Evolutionary conservation across 805 yeast genomes (phyloP).

Genomic region (Yarrowia keelungensis): DNA sequence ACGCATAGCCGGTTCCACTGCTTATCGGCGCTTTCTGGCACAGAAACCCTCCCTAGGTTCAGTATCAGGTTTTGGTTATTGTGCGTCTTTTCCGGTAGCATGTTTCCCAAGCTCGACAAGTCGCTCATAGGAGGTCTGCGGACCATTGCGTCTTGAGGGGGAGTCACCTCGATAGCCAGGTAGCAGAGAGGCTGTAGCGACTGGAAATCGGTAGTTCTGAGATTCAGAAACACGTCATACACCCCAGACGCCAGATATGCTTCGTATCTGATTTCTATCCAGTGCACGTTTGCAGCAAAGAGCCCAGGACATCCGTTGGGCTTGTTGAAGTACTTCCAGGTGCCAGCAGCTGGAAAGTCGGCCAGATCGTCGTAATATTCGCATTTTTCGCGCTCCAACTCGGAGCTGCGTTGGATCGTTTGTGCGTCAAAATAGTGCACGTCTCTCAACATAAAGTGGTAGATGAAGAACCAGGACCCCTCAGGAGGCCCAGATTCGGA

Average conservation of each 20-base stretch:
- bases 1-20: conserved; percentile 32
- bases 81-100: conserved; percentile 8
- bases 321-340: conserved; percentile 33
- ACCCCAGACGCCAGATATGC: conserved; percentile 27
- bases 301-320: conserved; percentile 34
- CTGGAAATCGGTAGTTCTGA: conserved; percentile 22
- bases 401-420: conserved; percentile 22
- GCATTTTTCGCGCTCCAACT: conserved; percentile 32
- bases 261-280: conserved; percentile 35
- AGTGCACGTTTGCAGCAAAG: conserved; percentile 29
- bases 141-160: conserved; percentile 37
- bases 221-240: conserved; percentile 31
- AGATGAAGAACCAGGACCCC: conserved; percentile 36
- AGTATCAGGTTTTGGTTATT: conserved; percentile 26
- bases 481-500: background rate
- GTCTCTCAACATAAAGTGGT: conserved; percentile 35
- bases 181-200: conserved; percentile 27
- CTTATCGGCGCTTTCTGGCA: conserved; percentile 20
- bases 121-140: conserved; percentile 29
- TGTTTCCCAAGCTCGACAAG: conserved; percentile 9
- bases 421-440: conserved; percentile 33
- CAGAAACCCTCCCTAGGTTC: conserved; percentile 29
- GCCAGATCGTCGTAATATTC: conserved; percentile 21
- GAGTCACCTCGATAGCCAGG: conserved; percentile 25
- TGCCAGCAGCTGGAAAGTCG: conserved; percentile 36